A percentile compares a stretch with the other conserved stretches of the same genome.
Conservation (phyloP, 208 protist genomes). For the Leishmania martiniquensis region DNA sequence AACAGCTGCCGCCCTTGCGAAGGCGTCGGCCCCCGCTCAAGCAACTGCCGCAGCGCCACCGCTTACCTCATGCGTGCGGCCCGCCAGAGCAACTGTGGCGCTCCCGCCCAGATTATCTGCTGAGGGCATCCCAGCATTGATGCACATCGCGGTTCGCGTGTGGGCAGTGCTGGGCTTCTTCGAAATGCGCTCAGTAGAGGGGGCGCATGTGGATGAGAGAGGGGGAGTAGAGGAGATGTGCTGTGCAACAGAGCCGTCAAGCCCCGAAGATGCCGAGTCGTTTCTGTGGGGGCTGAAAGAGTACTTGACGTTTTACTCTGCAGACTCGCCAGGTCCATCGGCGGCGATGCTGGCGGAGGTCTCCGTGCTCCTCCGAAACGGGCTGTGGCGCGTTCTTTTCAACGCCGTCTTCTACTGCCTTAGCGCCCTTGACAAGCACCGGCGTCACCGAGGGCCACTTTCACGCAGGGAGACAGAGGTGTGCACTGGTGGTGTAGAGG, state of each 20-base stretch:
- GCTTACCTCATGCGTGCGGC: neutral
- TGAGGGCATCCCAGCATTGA: conserved; percentile 39
- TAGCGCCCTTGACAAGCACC: conserved; percentile 32
- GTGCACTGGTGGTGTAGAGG: conserved; percentile 36
- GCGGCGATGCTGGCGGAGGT: neutral
- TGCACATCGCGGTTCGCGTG: conserved; percentile 37
- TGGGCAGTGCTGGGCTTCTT: conserved; percentile 67
- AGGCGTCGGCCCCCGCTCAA: neutral
- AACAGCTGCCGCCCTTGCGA: no score
- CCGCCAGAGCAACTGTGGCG: conserved; percentile 1
- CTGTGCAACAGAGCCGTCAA: neutral
- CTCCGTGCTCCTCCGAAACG: conserved; percentile 35
- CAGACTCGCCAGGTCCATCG: neutral
- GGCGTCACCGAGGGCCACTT: conserved; percentile 11
- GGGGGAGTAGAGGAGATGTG: neutral
- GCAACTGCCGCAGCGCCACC: neutral
- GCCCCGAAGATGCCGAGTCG: conserved; percentile 20
- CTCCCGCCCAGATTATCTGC: conserved; percentile 24
- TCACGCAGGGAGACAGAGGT: conserved; percentile 28
- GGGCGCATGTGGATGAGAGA: neutral
- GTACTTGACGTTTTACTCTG: conserved; percentile 13
- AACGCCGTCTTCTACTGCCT: conserved; percentile 75
- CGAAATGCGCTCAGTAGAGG: conserved; percentile 23
- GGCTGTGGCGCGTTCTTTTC: conserved; percentile 55
- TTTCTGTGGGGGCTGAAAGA: conserved; percentile 20